Conservation (phyloP, 345 rosid genomes). For the Bruguiera sexangula region DNA sequence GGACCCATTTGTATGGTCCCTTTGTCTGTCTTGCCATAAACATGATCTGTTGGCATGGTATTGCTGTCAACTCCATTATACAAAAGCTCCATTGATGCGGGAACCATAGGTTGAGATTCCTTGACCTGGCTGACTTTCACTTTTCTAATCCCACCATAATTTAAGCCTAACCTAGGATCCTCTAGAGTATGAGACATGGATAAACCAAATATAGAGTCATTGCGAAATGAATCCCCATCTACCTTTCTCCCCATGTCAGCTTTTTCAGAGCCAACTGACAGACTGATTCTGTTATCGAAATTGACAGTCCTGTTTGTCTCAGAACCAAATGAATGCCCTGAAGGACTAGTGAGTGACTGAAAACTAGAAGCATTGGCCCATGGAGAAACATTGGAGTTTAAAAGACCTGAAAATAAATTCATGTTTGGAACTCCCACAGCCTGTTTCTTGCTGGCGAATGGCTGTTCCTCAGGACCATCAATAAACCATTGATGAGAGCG, state of each 20-base stretch:
- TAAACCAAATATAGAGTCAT: constrained; percentile 39
- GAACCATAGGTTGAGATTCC: constrained; percentile 37
- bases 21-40: constrained; percentile 16
- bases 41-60: constrained; percentile 10
- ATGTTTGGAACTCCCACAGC: constrained; percentile 35
- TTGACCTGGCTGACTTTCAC: constrained; percentile 53
- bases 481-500: constrained; percentile 50
- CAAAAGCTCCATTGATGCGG: constrained; percentile 26
- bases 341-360: constrained; percentile 37
- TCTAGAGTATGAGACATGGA: constrained; percentile 40
- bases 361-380: constrained; percentile 45
- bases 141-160: constrained; percentile 48
- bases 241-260: constrained; percentile 31
- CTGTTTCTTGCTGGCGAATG: constrained; percentile 48
- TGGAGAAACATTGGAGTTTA: constrained; percentile 35
- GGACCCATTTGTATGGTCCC: constrained; percentile 25
- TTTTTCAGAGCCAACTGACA: constrained; percentile 32
- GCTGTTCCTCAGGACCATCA: constrained; percentile 43
- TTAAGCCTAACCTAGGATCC: constrained; percentile 37
- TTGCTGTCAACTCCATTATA: constrained; percentile 27
- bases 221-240: constrained; percentile 29
- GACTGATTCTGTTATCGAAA: constrained; percentile 35
- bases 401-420: constrained; percentile 34
- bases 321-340: constrained; percentile 37
- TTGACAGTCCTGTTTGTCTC: constrained; percentile 26